phyloP scores from a whole-genome alignment of 495 filamentous ascomycete species.

The Hypomontagnella submonticulosa region DNA sequence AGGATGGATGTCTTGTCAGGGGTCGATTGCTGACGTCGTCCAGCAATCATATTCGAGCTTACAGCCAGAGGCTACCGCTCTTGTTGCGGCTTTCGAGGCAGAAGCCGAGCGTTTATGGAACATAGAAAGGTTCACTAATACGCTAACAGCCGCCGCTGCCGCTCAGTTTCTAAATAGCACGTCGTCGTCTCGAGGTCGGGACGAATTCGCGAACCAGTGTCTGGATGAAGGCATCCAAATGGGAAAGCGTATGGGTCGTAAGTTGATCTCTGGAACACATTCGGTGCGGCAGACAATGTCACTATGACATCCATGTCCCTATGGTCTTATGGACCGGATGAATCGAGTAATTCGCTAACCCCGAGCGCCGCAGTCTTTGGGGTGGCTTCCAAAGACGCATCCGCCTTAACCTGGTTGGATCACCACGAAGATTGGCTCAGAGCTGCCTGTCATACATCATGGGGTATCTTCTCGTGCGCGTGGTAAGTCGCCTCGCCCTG shows the following conservation, averaged over 20 bases:
- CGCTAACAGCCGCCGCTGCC: constrained; percentile 29
- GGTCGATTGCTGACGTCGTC: constrained; percentile 4
- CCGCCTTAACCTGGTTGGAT: constrained; percentile 38
- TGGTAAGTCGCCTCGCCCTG: constrained; percentile 27
- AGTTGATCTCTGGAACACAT: constrained; percentile 16
- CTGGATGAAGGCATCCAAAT: constrained; percentile 40
- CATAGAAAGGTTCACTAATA: constrained; percentile 33
- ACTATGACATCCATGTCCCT: constrained; percentile 1
- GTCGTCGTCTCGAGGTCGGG: constrained; percentile 29
- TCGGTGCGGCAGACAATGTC: background rate
- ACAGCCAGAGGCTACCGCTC: constrained; percentile 23
- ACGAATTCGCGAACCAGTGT: constrained; percentile 35
- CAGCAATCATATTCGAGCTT: constrained; percentile 42
- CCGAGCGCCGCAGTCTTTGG: constrained; percentile 36
- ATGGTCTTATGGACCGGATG: constrained; percentile 6
- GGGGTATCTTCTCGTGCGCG: constrained; percentile 43
- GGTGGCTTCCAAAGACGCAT: constrained; percentile 31
- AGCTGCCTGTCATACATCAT: constrained; percentile 43
- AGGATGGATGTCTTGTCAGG: background rate
- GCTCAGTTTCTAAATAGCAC: constrained; percentile 34
- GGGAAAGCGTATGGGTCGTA: constrained; percentile 44
- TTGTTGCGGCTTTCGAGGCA: constrained; percentile 24
- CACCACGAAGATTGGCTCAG: constrained; percentile 40
- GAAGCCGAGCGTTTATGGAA: constrained; percentile 34
- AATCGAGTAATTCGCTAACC: constrained; percentile 31